phyloP scores from a whole-genome alignment of 164 flowering plant species.

The Macadamia tetraphylla region DNA sequence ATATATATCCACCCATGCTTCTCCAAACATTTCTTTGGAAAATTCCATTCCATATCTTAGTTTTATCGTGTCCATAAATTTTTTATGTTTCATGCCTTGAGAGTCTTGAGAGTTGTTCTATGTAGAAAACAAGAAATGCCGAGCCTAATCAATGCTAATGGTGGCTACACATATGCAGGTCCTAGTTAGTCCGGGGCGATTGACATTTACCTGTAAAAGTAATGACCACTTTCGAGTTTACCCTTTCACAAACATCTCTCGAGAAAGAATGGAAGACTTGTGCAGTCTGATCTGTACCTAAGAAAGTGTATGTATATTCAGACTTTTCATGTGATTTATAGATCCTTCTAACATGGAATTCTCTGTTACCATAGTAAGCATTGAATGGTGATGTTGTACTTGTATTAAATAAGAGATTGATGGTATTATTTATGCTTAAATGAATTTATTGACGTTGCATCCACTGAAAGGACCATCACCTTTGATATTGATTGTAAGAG shows the following conservation, averaged over 20 bases:
- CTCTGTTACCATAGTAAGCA: too few species aligned
- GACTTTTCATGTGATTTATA: background rate
- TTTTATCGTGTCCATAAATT: background rate
- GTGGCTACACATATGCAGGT: slow-evolving; percentile 37
- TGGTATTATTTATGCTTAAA: too few species aligned
- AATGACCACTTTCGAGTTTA: slow-evolving; percentile 49
- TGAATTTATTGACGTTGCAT: too few species aligned
- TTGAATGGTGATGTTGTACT: too few species aligned
- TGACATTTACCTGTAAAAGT: slow-evolving; percentile 54
- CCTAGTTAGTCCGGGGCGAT: slow-evolving; percentile 35
- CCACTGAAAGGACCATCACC: too few species aligned
- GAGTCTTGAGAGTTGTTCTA: too few species aligned
- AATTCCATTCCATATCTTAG: background rate
- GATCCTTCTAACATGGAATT: too few species aligned
- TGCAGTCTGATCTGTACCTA: slow-evolving; percentile 63
- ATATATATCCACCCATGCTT: too few species aligned
- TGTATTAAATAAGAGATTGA: too few species aligned
- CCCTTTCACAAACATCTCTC: slow-evolving; percentile 49
- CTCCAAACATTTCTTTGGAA: background rate
- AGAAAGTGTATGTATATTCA: background rate
- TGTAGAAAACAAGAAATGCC: too few species aligned
- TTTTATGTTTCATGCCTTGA: too few species aligned
- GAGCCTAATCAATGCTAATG: background rate
- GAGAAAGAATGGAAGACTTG: slow-evolving; percentile 52
- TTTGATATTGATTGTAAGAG: too few species aligned